Evolutionary conservation across 306 rosid species (phyloP).

Genomic region (Astragalus membranaceus): DNA sequence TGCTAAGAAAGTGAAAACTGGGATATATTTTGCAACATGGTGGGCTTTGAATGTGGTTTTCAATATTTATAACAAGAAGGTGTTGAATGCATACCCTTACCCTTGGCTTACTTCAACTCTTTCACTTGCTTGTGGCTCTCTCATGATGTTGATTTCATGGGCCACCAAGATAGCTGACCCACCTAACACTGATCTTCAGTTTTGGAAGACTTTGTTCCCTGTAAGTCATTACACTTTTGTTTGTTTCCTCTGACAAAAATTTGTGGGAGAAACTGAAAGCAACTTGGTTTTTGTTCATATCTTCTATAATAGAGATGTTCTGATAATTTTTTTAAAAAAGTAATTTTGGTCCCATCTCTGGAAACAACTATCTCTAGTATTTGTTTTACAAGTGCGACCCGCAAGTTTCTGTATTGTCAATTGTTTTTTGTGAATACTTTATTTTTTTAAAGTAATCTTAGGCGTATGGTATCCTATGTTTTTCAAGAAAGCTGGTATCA

Average conservation of each 20-base stretch:
- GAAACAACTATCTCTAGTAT: no score
- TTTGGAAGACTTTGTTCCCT: conserved; percentile 89
- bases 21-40: conserved; percentile 81
- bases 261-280: conserved; percentile 15
- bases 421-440: no score
- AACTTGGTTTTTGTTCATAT: conserved; percentile 24
- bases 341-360: conserved; percentile 13
- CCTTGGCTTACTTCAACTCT: conserved; percentile 96
- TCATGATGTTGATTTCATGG: conserved; percentile 87
- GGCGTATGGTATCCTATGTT: no score
- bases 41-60: conserved; percentile 92
- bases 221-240: conserved; percentile 36
- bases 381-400: no score
- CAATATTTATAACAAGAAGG: conserved; percentile 91
- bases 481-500: no score
- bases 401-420: no score
- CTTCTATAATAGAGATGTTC: neutral
- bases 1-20: conserved; percentile 76
- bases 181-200: conserved; percentile 74
- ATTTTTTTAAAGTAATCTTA: no score
- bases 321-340: no score
- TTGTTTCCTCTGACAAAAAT: conserved; percentile 49
- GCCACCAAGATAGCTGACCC: conserved; percentile 72
- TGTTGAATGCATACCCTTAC: conserved; percentile 79
- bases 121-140: conserved; percentile 86